phyloP scores from a whole-genome alignment of 495 filamentous ascomycete species.

The Cercophora sp. region DNA sequence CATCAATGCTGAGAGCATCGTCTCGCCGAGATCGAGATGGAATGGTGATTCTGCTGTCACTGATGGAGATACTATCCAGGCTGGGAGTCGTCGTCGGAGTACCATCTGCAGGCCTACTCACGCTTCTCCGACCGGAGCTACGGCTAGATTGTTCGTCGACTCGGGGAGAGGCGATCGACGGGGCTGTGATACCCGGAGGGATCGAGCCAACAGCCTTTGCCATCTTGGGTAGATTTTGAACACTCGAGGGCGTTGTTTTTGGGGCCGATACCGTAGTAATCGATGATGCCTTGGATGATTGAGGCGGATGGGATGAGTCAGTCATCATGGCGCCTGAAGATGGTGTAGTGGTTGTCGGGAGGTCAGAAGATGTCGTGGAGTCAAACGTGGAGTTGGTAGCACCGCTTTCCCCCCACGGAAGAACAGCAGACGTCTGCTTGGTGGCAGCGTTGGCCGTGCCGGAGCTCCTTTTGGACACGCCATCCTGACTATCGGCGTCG shows the following conservation, averaged over 20 bases:
- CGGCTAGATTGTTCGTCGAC: conserved; percentile 33
- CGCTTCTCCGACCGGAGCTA: conserved; percentile 28
- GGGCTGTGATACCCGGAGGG: conserved; percentile 35
- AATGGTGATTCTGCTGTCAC: conserved; percentile 33
- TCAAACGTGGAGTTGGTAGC: conserved; percentile 33
- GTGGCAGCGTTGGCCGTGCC: conserved; percentile 31
- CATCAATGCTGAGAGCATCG: conserved; percentile 37
- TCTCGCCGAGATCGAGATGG: conserved; percentile 36
- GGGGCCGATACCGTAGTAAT: conserved; percentile 51
- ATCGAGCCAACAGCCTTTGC: conserved; percentile 30
- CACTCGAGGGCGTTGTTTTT: conserved; percentile 49
- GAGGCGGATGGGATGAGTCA: conserved; percentile 35
- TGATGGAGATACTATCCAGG: conserved; percentile 28
- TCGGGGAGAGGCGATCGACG: conserved; percentile 51
- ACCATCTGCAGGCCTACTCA: conserved; percentile 33
- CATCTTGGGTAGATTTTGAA: conserved; percentile 46
- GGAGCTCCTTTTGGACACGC: conserved; percentile 32
- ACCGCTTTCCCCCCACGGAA: conserved; percentile 32
- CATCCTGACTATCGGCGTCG: conserved; percentile 33
- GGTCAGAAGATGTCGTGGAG: conserved; percentile 34
- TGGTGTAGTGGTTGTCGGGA: conserved; percentile 32
- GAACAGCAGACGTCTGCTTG: conserved; percentile 32
- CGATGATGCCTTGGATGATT: conserved; percentile 53
- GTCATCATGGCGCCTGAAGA: conserved; percentile 32
- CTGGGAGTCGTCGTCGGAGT: conserved; percentile 31